Evolutionary conservation across 805 yeast species (phyloP), one percentile per base, ranked within the genome.

Genomic region (Barnettozyma californica): DNA sequence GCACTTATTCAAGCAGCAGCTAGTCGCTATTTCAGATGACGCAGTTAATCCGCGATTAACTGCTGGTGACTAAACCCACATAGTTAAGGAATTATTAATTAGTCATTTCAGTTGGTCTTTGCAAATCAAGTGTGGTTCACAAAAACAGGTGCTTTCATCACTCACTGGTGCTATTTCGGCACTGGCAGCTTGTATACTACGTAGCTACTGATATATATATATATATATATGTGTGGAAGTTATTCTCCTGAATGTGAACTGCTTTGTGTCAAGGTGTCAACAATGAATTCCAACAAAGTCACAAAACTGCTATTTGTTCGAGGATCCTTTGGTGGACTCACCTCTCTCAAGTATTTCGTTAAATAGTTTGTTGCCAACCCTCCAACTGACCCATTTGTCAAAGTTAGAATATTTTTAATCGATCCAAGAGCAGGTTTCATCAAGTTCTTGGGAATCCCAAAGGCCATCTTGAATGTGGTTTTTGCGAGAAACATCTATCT

Each of bases 361-460:
- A 45, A 46, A 4, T 53, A 49, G 10, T 51, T 50, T 41, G 45
- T 34, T 7, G 52, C 56, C 10, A 40, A 37, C 4, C 37, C 31
- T 44, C 40, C 41, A 7, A 19, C 35, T 9, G 36, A 46, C 11
- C 14, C 54, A 2, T 14, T 48, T 1, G 36, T 43, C 8, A 37
- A 47, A 18, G 47, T 64, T 6, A 63, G 68, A n/a, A 57, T 68
- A 16, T 57, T 58, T 1, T 43, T 71, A n/a, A 54, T 71, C 2
- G 75, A 71, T 40, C 73, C 74, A 13, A 61, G 70, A 44, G 65
- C 67, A 2, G 76, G 76, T 8, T 68, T 70, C 47, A 59, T 71
- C 48, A 71, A 71, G 49, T 50, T 69, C 4, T 54, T 70, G 47
- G 75, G 74, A 1, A 61, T 69, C 9, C 75, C 76, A 9, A 56